A percentile compares a stretch with the other conserved stretches of the same genome.
These are phyloP conservation scores for Cordia subcordata DNA, from an alignment of 257 asterid genomes.

Conservation along the genomic window DNA sequence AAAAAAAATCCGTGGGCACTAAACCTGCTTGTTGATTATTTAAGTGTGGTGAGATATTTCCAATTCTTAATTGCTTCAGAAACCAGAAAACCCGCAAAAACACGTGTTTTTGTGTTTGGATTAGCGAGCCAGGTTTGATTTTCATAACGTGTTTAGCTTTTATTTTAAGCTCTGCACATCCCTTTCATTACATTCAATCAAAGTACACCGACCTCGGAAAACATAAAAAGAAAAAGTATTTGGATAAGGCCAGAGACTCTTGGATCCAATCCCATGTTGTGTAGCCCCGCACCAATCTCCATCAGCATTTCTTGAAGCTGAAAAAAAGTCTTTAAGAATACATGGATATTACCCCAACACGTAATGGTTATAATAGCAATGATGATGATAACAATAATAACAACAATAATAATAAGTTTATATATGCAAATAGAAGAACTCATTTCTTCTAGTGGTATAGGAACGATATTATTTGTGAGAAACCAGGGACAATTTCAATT, in stretches of 20 bases:
- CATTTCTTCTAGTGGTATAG: too few species aligned
- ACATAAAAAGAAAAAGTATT: neutral
- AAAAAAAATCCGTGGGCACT: too few species aligned
- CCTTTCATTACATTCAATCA: constrained; percentile 19
- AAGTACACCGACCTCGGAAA: constrained; percentile 31
- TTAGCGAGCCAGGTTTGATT: neutral
- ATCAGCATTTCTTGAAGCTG: constrained; percentile 6
- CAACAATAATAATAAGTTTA: too few species aligned
- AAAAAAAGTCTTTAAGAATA: neutral
- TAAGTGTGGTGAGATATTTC: too few species aligned
- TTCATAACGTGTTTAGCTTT: neutral
- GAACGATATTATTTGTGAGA: too few species aligned
- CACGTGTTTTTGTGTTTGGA: too few species aligned
- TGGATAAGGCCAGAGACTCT: neutral
- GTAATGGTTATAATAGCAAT: constrained; percentile 2
- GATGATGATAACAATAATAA: too few species aligned
- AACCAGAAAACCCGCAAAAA: too few species aligned
- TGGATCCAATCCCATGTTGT: neutral
- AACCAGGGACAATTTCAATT: too few species aligned
- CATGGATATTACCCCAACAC: neutral
- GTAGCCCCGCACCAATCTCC: constrained; percentile 2
- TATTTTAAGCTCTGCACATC: constrained; percentile 18
- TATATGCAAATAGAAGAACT: too few species aligned
- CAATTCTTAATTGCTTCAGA: too few species aligned
- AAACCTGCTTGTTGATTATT: too few species aligned